Evolutionary conservation across 1,139 yeast species (phyloP).

Genomic region (Torulaspora globosa): DNA sequence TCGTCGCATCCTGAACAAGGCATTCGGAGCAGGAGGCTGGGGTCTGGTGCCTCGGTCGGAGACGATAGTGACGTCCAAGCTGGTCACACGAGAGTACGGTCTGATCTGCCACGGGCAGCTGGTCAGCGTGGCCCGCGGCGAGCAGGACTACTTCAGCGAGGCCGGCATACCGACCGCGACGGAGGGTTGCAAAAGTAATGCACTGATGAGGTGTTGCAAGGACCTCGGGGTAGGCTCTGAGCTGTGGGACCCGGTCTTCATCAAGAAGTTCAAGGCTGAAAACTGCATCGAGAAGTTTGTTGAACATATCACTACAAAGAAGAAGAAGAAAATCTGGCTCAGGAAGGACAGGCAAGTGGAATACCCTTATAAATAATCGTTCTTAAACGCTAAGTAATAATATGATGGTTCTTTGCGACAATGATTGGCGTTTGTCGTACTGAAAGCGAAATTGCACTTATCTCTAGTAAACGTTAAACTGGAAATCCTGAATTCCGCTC

Average conservation of each 20-base stretch:
- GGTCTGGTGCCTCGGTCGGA: conserved; percentile 93
- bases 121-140: conserved; percentile 92
- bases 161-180: conserved; percentile 91
- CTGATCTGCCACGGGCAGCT: conserved; percentile 81
- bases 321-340: conserved; percentile 88
- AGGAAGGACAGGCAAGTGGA: conserved; percentile 74
- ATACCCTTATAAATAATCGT: conserved; percentile 64
- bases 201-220: conserved; percentile 95
- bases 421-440: neutral
- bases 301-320: conserved; percentile 75
- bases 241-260: conserved; percentile 93
- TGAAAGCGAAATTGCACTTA: neutral
- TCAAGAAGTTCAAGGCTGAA: conserved; percentile 69
- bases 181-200: conserved; percentile 95
- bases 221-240: conserved; percentile 96
- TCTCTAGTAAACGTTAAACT: neutral
- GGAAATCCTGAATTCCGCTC: too few species aligned
- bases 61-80: conserved; percentile 60
- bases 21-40: conserved; percentile 99
- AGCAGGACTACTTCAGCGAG: conserved; percentile 85
- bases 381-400: neutral
- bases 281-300: conserved; percentile 81
- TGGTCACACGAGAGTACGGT: conserved; percentile 85
- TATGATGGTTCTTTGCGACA: neutral
- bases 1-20: conserved; percentile 77